These are phyloP conservation scores for Chalciporus piperatoides DNA, from an alignment of 1,284 basidiomycete genomes.

Conservation along the genomic window DNA sequence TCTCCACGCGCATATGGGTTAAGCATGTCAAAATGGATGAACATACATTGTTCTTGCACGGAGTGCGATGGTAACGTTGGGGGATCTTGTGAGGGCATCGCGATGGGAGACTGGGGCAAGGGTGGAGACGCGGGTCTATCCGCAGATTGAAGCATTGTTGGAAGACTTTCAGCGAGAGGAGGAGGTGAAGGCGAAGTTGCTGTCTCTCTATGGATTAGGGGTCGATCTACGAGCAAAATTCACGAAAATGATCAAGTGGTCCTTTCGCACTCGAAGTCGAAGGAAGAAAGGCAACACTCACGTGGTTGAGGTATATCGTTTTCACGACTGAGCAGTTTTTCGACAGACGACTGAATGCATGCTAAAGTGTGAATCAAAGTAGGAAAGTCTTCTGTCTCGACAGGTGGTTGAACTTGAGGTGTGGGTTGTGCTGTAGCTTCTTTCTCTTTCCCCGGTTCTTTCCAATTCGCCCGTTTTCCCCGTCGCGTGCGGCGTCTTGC, in stretches of 20 bases:
- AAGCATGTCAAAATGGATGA: neutral
- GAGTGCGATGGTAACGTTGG: neutral
- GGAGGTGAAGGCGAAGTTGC: neutral
- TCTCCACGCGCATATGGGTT: neutral
- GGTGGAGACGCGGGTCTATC: neutral
- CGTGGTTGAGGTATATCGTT: slow-evolving; percentile 2
- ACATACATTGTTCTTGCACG: slow-evolving; percentile 11
- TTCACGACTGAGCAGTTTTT: slow-evolving; percentile 16
- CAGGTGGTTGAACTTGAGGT: neutral
- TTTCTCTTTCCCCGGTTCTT: neutral
- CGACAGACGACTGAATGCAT: slow-evolving; percentile 22
- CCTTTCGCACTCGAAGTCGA: neutral
- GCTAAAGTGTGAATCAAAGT: slow-evolving; percentile 16
- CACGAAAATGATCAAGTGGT: neutral
- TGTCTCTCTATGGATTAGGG: neutral
- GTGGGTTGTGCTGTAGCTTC: neutral
- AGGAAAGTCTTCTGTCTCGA: slow-evolving; percentile 6
- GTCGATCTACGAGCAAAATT: neutral
- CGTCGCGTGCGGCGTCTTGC: neutral
- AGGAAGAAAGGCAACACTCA: slow-evolving; percentile 8
- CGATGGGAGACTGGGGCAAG: neutral
- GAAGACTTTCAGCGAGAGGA: neutral
- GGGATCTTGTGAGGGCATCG: neutral
- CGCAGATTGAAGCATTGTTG: neutral
- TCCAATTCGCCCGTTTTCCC: neutral